These are phyloP conservation scores for Fusarium palustre DNA, from an alignment of 2,329 filamentous ascomycete genomes.

Conservation along the genomic window DNA sequence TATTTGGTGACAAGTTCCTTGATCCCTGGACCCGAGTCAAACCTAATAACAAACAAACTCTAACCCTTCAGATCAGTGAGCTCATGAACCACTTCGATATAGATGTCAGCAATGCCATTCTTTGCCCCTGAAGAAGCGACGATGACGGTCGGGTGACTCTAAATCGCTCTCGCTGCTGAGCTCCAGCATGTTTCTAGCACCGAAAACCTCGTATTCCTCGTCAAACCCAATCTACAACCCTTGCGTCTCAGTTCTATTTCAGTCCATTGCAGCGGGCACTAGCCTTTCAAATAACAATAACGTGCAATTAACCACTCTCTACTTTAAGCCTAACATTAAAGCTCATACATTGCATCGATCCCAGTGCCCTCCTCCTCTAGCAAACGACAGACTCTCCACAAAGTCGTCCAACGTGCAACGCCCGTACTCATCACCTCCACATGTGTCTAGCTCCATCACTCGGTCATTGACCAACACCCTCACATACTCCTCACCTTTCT, in stretches of 20 bases:
- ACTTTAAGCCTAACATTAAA: slow-evolving; percentile 15
- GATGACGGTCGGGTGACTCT: background rate
- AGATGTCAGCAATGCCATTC: background rate
- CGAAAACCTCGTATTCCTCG: slow-evolving; percentile 16
- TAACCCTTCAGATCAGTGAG: background rate
- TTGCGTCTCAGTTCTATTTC: slow-evolving; percentile 29
- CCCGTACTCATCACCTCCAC: slow-evolving; percentile 75
- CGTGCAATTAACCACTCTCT: slow-evolving; percentile 27
- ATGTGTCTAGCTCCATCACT: slow-evolving; percentile 78
- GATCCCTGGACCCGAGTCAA: background rate
- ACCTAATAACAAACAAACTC: background rate
- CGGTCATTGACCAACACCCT: slow-evolving; percentile 86
- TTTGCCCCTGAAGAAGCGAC: no score
- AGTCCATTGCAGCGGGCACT: slow-evolving; percentile 5
- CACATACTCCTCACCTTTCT: slow-evolving; percentile 80
- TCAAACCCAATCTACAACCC: slow-evolving; percentile 11
- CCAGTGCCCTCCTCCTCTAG: slow-evolving; percentile 79
- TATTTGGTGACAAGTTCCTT: slow-evolving; percentile 4
- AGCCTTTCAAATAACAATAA: slow-evolving; percentile 16
- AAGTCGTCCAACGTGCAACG: slow-evolving; percentile 77
- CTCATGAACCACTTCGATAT: background rate
- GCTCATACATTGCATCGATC: slow-evolving; percentile 47
- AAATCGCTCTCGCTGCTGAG: background rate
- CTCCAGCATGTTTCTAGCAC: background rate
- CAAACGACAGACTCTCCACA: slow-evolving; percentile 80